A percentile compares a stretch with the other conserved stretches of the same genome.
phyloP scores from a whole-genome alignment of 768 basidiomycete genomes.

The Austroboletus eburneus region DNA sequence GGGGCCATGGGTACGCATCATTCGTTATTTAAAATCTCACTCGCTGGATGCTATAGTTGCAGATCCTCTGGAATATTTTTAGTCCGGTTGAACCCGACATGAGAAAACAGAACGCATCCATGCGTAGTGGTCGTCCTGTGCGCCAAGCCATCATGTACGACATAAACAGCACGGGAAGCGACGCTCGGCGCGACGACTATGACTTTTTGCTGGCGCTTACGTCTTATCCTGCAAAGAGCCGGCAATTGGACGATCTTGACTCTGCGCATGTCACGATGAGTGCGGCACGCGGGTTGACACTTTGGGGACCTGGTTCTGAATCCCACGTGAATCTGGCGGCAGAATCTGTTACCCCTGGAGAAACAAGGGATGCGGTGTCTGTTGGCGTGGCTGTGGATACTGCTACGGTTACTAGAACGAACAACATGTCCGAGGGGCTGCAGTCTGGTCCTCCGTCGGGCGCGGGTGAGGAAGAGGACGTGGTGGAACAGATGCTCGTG shows the following conservation, averaged over 20 bases:
- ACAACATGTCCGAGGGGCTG: not conserved
- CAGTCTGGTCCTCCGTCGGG: not conserved
- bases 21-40: not conserved
- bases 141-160: constrained; percentile 15
- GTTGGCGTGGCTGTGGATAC: not conserved
- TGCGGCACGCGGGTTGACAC: constrained; percentile 44
- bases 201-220: constrained; percentile 47
- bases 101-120: constrained; percentile 42
- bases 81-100: constrained; percentile 33
- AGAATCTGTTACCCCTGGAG: constrained; percentile 2
- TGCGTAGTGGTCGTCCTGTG: constrained; percentile 31
- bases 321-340: not conserved
- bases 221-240: constrained; percentile 37
- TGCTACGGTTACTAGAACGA: not conserved
- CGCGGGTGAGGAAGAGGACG: constrained; percentile 18
- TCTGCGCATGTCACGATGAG: constrained; percentile 46
- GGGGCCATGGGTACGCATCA: constrained; percentile 49
- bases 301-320: constrained; percentile 38
- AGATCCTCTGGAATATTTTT: constrained; percentile 47
- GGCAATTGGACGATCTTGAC: constrained; percentile 43
- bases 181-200: constrained; percentile 41
- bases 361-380: not conserved
- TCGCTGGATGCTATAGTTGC: constrained; percentile 4
- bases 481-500: constrained; percentile 20
- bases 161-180: constrained; percentile 1